Evolutionary conservation across 352 stramenopile genomes (phyloP), one percentile per base, ranked within the genome.

Genomic region (Globisporangium megalacanthum): DNA sequence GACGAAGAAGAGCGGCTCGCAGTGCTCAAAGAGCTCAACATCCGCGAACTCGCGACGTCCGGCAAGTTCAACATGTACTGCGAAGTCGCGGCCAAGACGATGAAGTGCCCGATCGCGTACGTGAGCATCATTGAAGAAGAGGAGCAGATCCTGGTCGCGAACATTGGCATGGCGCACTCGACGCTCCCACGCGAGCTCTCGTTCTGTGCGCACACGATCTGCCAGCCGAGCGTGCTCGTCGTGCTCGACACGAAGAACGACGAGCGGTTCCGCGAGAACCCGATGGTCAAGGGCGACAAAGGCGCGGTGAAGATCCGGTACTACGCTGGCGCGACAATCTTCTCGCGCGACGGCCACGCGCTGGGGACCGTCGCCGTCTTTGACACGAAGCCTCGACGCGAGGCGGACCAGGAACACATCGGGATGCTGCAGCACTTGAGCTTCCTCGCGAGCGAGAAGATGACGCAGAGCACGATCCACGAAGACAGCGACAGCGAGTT

Each of bases 61-160:
- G 79, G 83, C 58, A 89, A 88, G 66, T 94, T 93, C 64, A 92
- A 92, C 66, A 92, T 89, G 79, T 92, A 92, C 49, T 94, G 84
- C 59, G 84, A 92, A 54, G 79, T 94, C 44, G 80, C 80, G 4
- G 77, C 80, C 60, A 92, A 94, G 78, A 92, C 83, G 14, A 91
- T 94, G 82, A 92, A 92, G 61, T 92, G 82, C 37, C 84, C 80
- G 39, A 92, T 94, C 47, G 82, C 82, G 48, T 92, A 91, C 60
- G 82, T 92, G 65, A 92, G 82, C 53, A 92, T 94, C 51, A 82
- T 94, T 35, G 82, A 91, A 52, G 79, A 92, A 54, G 79, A 89
- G 46, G 83, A 92, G 64, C 85, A 94, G 68, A 72, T 89, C 22
- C 53, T 94, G 31, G 75, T 94, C 53, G 79, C 84, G 49, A 92